Percentiles rank a stretch among this genome's conserved stretches.
phyloP scores from a whole-genome alignment of 2,329 filamentous ascomycete genomes.

The Ascochyta clinopodiicola region DNA sequence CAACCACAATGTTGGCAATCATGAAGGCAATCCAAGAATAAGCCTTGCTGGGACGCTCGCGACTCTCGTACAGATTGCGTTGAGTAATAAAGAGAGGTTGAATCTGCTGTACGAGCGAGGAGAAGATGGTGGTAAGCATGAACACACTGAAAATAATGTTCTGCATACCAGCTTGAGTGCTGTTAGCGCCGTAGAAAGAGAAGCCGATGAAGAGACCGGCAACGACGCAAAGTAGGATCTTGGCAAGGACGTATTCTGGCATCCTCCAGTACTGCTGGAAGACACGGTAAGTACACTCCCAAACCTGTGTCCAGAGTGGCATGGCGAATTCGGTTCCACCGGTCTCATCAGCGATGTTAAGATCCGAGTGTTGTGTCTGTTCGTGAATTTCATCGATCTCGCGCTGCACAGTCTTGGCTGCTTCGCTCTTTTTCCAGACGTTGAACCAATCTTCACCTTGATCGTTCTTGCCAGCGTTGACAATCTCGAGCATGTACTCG shows the following conservation, averaged over 20 bases:
- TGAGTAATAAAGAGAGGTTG: conserved; percentile 67
- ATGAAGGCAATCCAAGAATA: conserved; percentile 81
- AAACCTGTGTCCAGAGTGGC: conserved; percentile 45
- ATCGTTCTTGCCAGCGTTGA: conserved; percentile 42
- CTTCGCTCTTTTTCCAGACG: conserved; percentile 46
- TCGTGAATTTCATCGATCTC: conserved; percentile 51
- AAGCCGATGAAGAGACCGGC: conserved; percentile 48
- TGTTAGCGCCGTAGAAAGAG: conserved; percentile 51
- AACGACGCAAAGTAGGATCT: conserved; percentile 35
- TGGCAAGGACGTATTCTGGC: conserved; percentile 51
- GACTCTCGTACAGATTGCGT: conserved; percentile 65
- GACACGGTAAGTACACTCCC: conserved; percentile 49
- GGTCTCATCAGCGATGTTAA: conserved; percentile 40
- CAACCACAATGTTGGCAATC: conserved; percentile 72
- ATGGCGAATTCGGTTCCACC: conserved; percentile 54
- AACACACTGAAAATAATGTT: conserved; percentile 59
- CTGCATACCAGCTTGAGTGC: conserved; percentile 52
- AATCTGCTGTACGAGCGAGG: conserved; percentile 62
- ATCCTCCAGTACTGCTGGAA: conserved; percentile 57
- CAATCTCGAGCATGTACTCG: conserved; percentile 73
- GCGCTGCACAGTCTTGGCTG: conserved; percentile 36
- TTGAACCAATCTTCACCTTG: conserved; percentile 49
- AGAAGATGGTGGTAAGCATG: conserved; percentile 54
- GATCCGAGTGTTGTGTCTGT: conserved; percentile 38
- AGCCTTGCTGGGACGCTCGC: conserved; percentile 69